These are phyloP conservation scores for Pogostemon cablin DNA, from an alignment of 257 asterid species.

Conservation along the genomic window DNA sequence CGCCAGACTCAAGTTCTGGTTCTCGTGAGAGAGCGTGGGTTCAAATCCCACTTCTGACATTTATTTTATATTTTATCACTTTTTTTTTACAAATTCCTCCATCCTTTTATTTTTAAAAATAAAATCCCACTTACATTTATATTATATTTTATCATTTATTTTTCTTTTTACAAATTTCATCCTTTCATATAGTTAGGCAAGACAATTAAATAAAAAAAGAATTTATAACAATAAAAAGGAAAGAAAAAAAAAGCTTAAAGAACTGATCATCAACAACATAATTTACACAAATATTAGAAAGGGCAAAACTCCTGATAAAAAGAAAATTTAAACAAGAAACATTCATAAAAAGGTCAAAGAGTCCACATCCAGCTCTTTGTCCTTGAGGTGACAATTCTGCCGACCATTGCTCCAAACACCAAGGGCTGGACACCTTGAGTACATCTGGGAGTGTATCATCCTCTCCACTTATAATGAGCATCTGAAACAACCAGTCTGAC, in stretches of 20 bases:
- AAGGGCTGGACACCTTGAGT: conserved; percentile 60
- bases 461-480: conserved; percentile 70
- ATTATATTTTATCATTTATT: too few relatives aligned
- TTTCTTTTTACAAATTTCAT: too few relatives aligned
- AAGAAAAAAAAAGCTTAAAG: neutral
- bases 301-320: conserved; percentile 10
- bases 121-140: too few relatives aligned
- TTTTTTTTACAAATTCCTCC: neutral
- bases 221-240: conserved; percentile 4
- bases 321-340: conserved; percentile 16
- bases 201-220: neutral
- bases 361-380: conserved; percentile 77
- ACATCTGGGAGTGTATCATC: conserved; percentile 52
- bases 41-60: conserved; percentile 78
- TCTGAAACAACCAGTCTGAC: conserved; percentile 82
- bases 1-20: conserved; percentile 99
- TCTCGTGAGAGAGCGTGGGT: conserved; percentile 86
- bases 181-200: neutral
- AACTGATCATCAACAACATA: conserved; percentile 19
- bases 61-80: neutral
- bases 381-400: conserved; percentile 95
- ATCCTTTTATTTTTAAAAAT: too few relatives aligned
- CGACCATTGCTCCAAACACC: conserved; percentile 78
- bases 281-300: conserved; percentile 24
- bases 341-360: conserved; percentile 35